Conservation (phyloP, 768 basidiomycete genomes). For the Mrakia hoshinonis region DNA sequence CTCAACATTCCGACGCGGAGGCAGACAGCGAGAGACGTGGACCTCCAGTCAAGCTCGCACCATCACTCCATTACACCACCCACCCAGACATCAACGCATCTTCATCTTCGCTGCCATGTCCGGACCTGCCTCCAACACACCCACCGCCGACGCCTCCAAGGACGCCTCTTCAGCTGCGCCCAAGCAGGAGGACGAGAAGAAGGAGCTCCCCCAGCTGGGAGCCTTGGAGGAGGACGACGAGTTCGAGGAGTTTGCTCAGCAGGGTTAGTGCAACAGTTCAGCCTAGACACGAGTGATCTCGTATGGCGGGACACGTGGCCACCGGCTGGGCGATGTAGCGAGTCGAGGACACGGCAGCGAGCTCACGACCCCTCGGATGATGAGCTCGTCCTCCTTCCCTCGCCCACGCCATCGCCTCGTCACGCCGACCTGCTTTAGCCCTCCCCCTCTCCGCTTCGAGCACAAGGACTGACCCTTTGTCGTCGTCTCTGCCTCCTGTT, state of each 20-base stretch:
- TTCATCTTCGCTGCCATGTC: neutral
- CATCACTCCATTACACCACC: neutral
- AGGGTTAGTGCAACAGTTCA: slow-evolving; percentile 33
- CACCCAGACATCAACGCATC: neutral
- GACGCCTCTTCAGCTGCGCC: neutral
- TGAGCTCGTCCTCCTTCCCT: neutral
- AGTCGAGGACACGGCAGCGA: too few relatives aligned
- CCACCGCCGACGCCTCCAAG: slow-evolving; percentile 4
- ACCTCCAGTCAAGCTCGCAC: neutral
- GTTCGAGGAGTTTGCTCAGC: slow-evolving; percentile 49
- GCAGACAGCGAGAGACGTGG: neutral
- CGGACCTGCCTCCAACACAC: slow-evolving; percentile 5
- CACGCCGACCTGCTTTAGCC: too few relatives aligned
- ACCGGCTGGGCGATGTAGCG: too few relatives aligned
- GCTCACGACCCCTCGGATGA: too few relatives aligned
- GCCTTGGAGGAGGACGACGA: slow-evolving; percentile 96
- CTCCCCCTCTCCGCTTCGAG: too few relatives aligned
- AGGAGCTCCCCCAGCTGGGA: slow-evolving; percentile 58
- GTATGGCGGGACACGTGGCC: too few relatives aligned
- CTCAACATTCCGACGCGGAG: too few relatives aligned
- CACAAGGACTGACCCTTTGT: neutral
- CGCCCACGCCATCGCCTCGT: neutral
- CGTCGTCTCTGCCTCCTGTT: neutral
- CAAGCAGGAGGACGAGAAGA: slow-evolving; percentile 15
- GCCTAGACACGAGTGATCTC: too few relatives aligned